phyloP scores from a whole-genome alignment of 2,329 filamentous ascomycete genomes.

The Diaporthe citri region DNA sequence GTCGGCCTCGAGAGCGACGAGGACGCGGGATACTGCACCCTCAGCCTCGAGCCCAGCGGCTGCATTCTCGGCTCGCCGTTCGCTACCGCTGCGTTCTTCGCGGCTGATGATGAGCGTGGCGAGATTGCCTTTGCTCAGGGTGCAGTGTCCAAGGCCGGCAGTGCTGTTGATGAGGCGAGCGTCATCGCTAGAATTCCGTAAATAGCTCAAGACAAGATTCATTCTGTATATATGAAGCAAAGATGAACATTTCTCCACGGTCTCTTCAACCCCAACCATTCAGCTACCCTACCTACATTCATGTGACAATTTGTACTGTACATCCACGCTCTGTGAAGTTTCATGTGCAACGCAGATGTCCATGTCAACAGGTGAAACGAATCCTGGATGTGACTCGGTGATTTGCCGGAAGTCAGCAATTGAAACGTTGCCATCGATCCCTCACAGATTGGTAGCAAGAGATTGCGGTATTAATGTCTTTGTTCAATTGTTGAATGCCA shows the following conservation, averaged over 20 bases:
- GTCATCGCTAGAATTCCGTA: conserved; percentile 31
- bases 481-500: not conserved
- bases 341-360: not conserved
- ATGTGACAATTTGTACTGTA: not conserved
- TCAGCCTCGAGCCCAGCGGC: conserved; percentile 46
- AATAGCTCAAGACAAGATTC: not conserved
- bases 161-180: conserved; percentile 10
- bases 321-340: not conserved
- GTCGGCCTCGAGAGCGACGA: conserved; percentile 23
- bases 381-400: not conserved
- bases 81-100: conserved; percentile 48
- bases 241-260: not conserved
- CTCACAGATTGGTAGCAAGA: not conserved
- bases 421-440: not conserved
- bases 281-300: not conserved
- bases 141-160: conserved; percentile 46
- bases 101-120: conserved; percentile 48
- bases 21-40: conserved; percentile 44
- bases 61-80: conserved; percentile 51
- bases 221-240: not conserved
- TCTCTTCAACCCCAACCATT: too few relatives aligned
- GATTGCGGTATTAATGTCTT: not conserved
- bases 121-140: conserved; percentile 51
- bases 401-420: not conserved
- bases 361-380: not conserved